Percentiles rank a stretch among this genome's conserved stretches.
phyloP scores from a whole-genome alignment of 2,329 filamentous ascomycete genomes.

The Diaporthe amygdali region DNA sequence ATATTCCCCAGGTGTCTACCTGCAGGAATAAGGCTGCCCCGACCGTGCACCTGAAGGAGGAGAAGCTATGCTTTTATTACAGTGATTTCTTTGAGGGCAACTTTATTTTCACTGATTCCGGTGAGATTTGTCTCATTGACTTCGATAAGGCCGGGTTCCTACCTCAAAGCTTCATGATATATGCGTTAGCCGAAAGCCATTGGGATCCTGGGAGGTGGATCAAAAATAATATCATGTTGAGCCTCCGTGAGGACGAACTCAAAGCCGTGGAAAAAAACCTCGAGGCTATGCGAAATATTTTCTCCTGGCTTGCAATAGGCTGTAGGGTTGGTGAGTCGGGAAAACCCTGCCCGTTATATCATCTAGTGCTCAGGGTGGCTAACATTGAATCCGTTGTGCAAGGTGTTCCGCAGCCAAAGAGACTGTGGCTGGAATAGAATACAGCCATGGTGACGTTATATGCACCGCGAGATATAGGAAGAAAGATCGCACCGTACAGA shows the following conservation, averaged over 20 bases:
- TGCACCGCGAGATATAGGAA: too few relatives aligned
- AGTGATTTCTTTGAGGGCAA: not conserved
- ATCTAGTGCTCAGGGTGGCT: not conserved
- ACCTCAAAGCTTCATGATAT: not conserved
- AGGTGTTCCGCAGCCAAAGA: not conserved
- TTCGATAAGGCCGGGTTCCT: slow-evolving; percentile 4
- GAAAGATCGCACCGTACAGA: too few relatives aligned
- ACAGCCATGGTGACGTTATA: too few relatives aligned
- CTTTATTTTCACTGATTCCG: not conserved
- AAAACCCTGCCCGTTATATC: not conserved
- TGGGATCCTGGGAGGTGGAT: not conserved
- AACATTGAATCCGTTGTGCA: not conserved
- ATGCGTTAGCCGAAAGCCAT: not conserved
- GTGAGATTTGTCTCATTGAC: not conserved
- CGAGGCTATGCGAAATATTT: not conserved
- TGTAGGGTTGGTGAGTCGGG: not conserved
- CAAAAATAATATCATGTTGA: too few relatives aligned
- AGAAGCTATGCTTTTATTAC: not conserved
- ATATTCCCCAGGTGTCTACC: not conserved
- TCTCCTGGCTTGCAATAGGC: not conserved
- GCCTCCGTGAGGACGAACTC: not conserved
- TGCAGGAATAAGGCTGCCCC: not conserved
- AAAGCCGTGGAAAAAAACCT: not conserved
- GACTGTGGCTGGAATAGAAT: too few relatives aligned
- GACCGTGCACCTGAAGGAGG: not conserved